Conservation (phyloP, 75 land plant species). For the Pseudotsuga menziesii region DNA sequence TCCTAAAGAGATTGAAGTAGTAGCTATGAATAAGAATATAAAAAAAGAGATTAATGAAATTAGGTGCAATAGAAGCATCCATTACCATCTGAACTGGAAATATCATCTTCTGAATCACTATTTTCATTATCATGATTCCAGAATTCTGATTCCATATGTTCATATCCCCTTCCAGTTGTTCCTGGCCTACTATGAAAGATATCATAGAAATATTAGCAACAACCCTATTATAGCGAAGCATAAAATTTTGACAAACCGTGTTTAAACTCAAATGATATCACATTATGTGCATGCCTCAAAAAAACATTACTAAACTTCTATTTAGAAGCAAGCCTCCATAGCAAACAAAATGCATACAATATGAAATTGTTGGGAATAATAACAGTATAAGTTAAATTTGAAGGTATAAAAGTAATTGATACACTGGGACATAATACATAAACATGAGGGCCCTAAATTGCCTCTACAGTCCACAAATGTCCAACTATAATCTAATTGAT, state of each 20-base stretch:
- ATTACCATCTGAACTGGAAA: constrained; percentile 84
- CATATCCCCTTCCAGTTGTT: constrained; percentile 14
- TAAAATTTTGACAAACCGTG: background rate
- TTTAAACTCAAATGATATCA: background rate
- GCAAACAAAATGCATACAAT: background rate
- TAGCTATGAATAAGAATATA: background rate
- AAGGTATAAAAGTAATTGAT: too few species aligned
- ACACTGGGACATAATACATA: too few species aligned
- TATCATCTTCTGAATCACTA: constrained; percentile 67
- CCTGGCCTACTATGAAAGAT: constrained; percentile 20
- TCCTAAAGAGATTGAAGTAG: background rate
- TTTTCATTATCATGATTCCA: constrained; percentile 74
- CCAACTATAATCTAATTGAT: too few species aligned
- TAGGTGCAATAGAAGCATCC: background rate
- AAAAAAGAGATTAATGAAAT: background rate
- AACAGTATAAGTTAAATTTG: background rate
- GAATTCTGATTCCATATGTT: constrained; percentile 53
- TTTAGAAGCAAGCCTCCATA: background rate
- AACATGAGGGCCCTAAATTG: too few species aligned
- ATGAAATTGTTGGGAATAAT: background rate
- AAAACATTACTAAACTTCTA: background rate
- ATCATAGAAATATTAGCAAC: constrained; percentile 1
- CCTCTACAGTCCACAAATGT: too few species aligned
- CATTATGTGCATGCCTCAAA: background rate
- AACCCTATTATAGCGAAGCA: background rate